Percentiles rank a stretch among this genome's conserved stretches.
Conservation (phyloP, 2,329 filamentous ascomycete species). For the Dactylellina haptotyla region DNA sequence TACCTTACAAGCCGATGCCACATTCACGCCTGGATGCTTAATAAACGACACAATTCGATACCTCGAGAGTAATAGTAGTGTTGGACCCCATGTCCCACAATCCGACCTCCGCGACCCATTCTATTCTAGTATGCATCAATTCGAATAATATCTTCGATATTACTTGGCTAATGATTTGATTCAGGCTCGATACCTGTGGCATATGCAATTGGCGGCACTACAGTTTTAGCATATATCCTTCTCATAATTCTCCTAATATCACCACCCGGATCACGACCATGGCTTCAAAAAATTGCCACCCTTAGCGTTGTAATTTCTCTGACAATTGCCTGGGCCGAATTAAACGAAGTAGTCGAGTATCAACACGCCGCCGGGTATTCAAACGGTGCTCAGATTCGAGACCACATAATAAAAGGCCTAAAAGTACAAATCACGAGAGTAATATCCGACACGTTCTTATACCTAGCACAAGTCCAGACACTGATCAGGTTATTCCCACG, state of each 20-base stretch:
- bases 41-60: constrained; percentile 62
- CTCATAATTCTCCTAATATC: constrained; percentile 94
- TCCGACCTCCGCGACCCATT: constrained; percentile 84
- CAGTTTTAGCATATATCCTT: constrained; percentile 88
- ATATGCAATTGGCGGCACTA: constrained; percentile 91
- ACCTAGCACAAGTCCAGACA: constrained; percentile 97
- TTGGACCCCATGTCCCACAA: constrained; percentile 62
- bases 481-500: constrained; percentile 94
- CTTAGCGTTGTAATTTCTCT: constrained; percentile 82
- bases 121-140: constrained; percentile 73
- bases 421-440: constrained; percentile 90
- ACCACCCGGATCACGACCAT: constrained; percentile 90
- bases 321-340: constrained; percentile 91
- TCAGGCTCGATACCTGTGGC: constrained; percentile 81
- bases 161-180: constrained; percentile 1
- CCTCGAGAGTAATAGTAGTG: constrained; percentile 61
- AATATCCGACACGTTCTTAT: constrained; percentile 94
- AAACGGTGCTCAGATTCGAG: constrained; percentile 78
- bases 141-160: not conserved
- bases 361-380: constrained; percentile 84
- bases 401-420: constrained; percentile 81
- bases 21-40: constrained; percentile 71
- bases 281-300: constrained; percentile 86
- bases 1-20: constrained; percentile 69
- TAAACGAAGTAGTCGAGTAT: constrained; percentile 81